These are phyloP conservation scores for Dothistroma pini DNA, from an alignment of 2,329 filamentous ascomycete genomes.

Conservation along the genomic window DNA sequence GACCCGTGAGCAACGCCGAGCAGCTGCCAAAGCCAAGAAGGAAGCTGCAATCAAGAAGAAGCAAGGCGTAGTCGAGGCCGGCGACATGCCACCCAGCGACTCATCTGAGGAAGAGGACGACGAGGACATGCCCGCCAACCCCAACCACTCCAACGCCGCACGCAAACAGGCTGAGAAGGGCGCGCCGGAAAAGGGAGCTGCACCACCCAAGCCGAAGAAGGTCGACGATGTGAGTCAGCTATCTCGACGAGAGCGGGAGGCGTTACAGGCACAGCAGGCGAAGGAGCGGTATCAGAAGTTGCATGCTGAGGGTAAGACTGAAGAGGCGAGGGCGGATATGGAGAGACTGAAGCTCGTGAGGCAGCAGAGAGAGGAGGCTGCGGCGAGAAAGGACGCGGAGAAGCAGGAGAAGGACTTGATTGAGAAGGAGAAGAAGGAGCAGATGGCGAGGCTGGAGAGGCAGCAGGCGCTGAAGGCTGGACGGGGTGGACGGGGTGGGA, in stretches of 20 bases:
- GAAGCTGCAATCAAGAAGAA: conserved; percentile 78
- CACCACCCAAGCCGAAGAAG: conserved; percentile 56
- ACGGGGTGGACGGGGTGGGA: conserved; percentile 41
- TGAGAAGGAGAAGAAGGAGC: conserved; percentile 55
- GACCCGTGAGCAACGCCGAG: conserved; percentile 83
- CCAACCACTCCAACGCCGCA: conserved; percentile 71
- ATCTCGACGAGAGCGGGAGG: conserved; percentile 68
- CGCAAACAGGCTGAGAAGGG: conserved; percentile 63
- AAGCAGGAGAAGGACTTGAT: conserved; percentile 49
- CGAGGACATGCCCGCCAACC: conserved; percentile 74
- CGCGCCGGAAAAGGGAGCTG: conserved; percentile 46
- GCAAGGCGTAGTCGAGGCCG: conserved; percentile 68
- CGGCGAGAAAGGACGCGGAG: conserved; percentile 72
- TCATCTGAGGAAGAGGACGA: conserved; percentile 60
- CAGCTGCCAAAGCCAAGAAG: conserved; percentile 85
- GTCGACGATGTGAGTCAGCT: conserved; percentile 55
- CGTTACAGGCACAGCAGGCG: conserved; percentile 78
- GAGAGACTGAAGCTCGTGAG: conserved; percentile 77
- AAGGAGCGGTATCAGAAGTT: conserved; percentile 89
- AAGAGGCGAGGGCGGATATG: conserved; percentile 86
- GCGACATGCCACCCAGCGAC: conserved; percentile 72
- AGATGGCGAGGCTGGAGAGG: conserved; percentile 47
- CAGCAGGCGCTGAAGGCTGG: conserved; percentile 40
- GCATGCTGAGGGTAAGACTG: conserved; percentile 93
- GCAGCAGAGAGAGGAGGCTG: conserved; percentile 81